Percentiles rank a stretch among this genome's conserved stretches.
These are phyloP conservation scores for Erodium texanum DNA, from an alignment of 441 rosid genomes.

Conservation along the genomic window DNA sequence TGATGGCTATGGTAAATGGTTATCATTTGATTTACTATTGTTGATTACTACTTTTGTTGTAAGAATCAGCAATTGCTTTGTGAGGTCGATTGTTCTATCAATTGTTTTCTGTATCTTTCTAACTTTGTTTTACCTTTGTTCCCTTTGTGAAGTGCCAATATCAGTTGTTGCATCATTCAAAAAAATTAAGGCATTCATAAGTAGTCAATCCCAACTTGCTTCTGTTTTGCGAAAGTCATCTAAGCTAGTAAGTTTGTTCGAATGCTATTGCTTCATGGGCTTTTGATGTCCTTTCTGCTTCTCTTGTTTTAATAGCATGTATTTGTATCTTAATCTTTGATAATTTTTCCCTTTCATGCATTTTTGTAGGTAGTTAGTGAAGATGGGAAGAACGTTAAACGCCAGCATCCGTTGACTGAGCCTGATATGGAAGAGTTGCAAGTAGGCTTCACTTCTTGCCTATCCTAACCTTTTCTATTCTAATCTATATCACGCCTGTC, in stretches of 20 bases:
- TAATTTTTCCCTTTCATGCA: not conserved
- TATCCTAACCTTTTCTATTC: not conserved
- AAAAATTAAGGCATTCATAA: constrained; percentile 74
- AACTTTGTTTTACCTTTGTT: not conserved
- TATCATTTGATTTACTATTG: too few relatives aligned
- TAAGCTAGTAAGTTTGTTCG: constrained; percentile 60
- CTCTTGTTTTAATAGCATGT: constrained; percentile 1
- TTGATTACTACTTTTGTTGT: not conserved
- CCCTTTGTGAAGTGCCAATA: constrained; percentile 52
- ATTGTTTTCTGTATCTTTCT: constrained; percentile 4
- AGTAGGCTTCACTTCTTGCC: constrained; percentile 29
- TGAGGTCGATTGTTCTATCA: not conserved
- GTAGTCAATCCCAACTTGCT: constrained; percentile 67
- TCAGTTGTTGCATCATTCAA: constrained; percentile 86
- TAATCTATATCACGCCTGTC: not conserved
- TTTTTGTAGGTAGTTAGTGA: constrained; percentile 65
- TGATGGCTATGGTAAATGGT: constrained; percentile 75
- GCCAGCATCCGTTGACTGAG: constrained; percentile 60
- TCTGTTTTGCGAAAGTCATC: constrained; percentile 60
- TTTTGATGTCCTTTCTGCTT: constrained; percentile 5
- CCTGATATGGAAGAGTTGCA: constrained; percentile 86
- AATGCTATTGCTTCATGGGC: constrained; percentile 11
- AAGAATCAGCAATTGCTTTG: not conserved
- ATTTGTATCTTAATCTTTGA: not conserved
- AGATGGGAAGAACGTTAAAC: constrained; percentile 86